Base-by-base conservation (phyloP, 148 eudicot species). In the Gaultheria prostrata region DNA sequence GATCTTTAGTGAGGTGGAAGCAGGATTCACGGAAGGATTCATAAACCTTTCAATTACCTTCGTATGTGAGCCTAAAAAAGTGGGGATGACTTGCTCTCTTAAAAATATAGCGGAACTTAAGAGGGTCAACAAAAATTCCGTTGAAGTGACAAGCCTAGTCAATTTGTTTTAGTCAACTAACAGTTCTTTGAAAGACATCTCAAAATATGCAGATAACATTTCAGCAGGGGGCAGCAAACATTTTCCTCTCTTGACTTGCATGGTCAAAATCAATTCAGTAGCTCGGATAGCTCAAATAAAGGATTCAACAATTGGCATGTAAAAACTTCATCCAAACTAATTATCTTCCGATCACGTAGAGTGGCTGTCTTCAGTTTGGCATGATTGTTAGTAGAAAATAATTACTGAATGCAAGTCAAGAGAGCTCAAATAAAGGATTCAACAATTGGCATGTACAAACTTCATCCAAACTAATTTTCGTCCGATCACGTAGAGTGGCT, bases 121-220 rank as follows among this genome's bases (percentile, higher is more conserved):
- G 26, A 17, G 4, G 50, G 12, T n/a, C 28, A 26, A 28, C 32
- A 43, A 43, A 13, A 51, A 43, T 59, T 80, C 51, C 9, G 13
- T 26, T 43, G 26, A 80, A 45, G 33, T 43, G 71, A 57, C 67
- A 39, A 20, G 51, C 48, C 51, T 51, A 45, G 13, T 1, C 49
- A 56, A 35, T 57, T 79, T 56, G 32, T 79, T 79, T 79, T 56
- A 59, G 39, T 43, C n/a, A 79, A 13, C 20, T 28, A 30, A 75
- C 26, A 56, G 15, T 79, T 32, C 30, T 57, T 79, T 33, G 59
- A 11, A n/a, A 43, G 20, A 59, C 50, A 39, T 59, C 50, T 39
- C 32, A 59, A n/a, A n/a, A 54, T 56, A 4, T 18, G 49, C 14
- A 24, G 50, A 78, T 17, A 33, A 54, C 48, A 32, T 33, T 78